Base-by-base conservation (phyloP, 1,284 basidiomycete species). In the Cerioporus squamosus region DNA sequence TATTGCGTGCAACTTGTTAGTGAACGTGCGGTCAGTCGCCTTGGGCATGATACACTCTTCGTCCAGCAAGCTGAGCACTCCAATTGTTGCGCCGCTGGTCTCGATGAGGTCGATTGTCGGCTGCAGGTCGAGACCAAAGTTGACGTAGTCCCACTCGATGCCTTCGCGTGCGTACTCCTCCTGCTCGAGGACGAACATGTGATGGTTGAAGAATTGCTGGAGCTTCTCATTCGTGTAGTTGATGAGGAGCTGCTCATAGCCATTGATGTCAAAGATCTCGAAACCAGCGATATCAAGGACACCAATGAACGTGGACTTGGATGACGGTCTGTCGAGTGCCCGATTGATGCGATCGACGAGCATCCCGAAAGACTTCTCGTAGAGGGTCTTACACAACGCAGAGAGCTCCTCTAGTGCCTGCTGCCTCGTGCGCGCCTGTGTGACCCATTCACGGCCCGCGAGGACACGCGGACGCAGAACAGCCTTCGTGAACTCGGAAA, bases 11-110 rank as follows among this genome's bases (percentile, higher is more conserved):
- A 98, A 83, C 76, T 98, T 99, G 74, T 95, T 90, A 31, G 95
- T 97, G 75, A 99, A 98, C 0, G 96, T 98, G 51, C 87, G 76
- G 73, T 99, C 97, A 7, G 92, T 95, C 3, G 97, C 97, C 74
- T 94, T 95, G 44, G 97, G 97, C 97, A 99, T 99, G 75, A 99
- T 99, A 72, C 96, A 99, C 69, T 98, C 97, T 72, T 99, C 97
- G 72, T 99, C 97, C 47, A 99, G 80, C 66, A 93, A 90, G 61
- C 94, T 95, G 40, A 99, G 83, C 56, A 99, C 92, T 60, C 97
- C 97, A 65, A 99, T 95, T 9, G 83, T 78, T 57, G 71, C 77
- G 20, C 83, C 73, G 57, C 84, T 86, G 15, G 90, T 83, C 76
- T 99, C 97, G 68, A 99, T 99, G 54, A 99, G 86, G 71, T 99